Percentiles rank a stretch among this genome's conserved stretches.
Evolutionary conservation across 2,329 filamentous ascomycete genomes (phyloP).

Genomic region (Diaporthe sp.): DNA sequence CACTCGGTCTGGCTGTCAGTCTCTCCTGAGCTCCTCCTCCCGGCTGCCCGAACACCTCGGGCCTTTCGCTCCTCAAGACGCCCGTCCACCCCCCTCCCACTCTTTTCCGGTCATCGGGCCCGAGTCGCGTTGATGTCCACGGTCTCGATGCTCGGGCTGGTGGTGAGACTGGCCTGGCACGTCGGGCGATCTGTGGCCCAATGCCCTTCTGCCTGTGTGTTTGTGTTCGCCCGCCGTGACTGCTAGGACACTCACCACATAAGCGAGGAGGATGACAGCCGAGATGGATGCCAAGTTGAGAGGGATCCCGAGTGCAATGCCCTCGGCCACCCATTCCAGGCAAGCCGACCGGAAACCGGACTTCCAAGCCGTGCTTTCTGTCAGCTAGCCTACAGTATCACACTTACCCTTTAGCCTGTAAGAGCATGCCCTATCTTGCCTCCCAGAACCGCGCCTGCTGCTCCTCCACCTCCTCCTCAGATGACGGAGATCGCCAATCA

Average conservation of each 20-base stretch:
- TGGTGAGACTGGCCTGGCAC: conserved; percentile 7
- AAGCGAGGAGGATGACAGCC: background rate
- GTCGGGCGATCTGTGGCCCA: conserved; percentile 19
- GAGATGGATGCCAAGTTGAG: conserved; percentile 2
- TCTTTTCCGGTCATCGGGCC: conserved; percentile 11
- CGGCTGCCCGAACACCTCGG: conserved; percentile 9
- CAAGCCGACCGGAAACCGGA: conserved; percentile 22
- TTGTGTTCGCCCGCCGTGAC: background rate
- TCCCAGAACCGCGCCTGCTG: background rate
- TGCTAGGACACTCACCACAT: background rate
- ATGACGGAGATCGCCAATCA: conserved; percentile 24
- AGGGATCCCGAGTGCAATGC: conserved; percentile 10
- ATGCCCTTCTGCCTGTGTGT: background rate
- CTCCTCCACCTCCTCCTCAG: background rate
- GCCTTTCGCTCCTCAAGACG: background rate
- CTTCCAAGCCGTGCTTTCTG: conserved; percentile 1
- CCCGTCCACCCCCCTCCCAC: background rate
- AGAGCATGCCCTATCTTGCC: conserved; percentile 4
- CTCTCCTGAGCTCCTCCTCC: background rate
- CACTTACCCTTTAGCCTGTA: conserved; percentile 9
- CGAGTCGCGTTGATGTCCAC: background rate
- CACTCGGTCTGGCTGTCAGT: background rate
- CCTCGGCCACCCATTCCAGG: conserved; percentile 27
- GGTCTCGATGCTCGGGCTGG: conserved; percentile 16
- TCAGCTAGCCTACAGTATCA: background rate